Percentiles rank a stretch among this genome's conserved stretches.
Evolutionary conservation across 2,329 filamentous ascomycete genomes (phyloP).

Genomic region (Botryotinia convoluta): DNA sequence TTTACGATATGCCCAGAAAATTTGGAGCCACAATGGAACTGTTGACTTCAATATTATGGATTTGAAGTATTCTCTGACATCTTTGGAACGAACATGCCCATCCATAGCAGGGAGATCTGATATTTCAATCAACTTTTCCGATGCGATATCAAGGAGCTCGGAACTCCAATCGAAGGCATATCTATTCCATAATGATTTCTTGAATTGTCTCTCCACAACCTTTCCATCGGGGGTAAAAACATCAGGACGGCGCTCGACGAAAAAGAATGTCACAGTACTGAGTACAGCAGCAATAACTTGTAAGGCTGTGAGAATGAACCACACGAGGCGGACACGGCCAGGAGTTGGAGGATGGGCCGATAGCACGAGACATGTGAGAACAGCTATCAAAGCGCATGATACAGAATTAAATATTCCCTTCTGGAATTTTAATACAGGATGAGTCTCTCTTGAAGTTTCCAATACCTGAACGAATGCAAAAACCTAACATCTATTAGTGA

Average conservation of each 20-base stretch:
- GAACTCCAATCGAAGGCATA: slow-evolving; percentile 65
- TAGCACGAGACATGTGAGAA: slow-evolving; percentile 21
- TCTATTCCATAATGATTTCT: slow-evolving; percentile 56
- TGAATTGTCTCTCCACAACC: slow-evolving; percentile 62
- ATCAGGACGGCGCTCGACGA: slow-evolving; percentile 62
- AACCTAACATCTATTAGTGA: slow-evolving; percentile 40
- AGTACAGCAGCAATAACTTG: slow-evolving; percentile 24
- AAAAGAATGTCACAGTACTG: slow-evolving; percentile 22
- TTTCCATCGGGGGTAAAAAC: slow-evolving; percentile 55
- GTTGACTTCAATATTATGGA: slow-evolving; percentile 42
- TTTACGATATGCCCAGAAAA: slow-evolving; percentile 41
- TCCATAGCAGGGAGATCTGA: slow-evolving; percentile 60
- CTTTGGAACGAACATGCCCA: slow-evolving; percentile 50
- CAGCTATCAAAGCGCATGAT: slow-evolving; percentile 24
- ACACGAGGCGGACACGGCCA: slow-evolving; percentile 9
- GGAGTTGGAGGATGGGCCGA: background rate
- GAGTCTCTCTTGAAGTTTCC: slow-evolving; percentile 23
- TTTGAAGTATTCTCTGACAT: slow-evolving; percentile 50
- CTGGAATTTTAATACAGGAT: slow-evolving; percentile 25
- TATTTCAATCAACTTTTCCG: slow-evolving; percentile 58
- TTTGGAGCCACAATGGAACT: slow-evolving; percentile 51
- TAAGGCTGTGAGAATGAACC: slow-evolving; percentile 13
- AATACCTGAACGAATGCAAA: slow-evolving; percentile 44
- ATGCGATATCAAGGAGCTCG: slow-evolving; percentile 52
- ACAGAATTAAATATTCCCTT: slow-evolving; percentile 21